phyloP scores from a whole-genome alignment of 1,284 basidiomycete genomes.

The Mycena citricolor region DNA sequence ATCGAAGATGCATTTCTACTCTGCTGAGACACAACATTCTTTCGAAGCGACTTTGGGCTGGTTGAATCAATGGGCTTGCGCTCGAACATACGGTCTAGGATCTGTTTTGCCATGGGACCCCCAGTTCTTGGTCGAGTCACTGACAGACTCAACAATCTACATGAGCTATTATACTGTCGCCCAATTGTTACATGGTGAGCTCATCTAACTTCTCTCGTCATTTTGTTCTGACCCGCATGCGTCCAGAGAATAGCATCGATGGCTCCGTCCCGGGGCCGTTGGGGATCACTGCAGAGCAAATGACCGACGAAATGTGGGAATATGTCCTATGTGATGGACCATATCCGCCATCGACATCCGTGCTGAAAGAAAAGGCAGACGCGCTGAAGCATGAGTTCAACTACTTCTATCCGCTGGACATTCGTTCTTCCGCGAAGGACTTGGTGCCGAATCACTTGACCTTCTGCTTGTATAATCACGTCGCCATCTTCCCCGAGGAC shows the following conservation, averaged over 20 bases:
- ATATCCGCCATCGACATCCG: constrained; percentile 67
- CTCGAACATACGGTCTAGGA: constrained; percentile 94
- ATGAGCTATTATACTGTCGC: constrained; percentile 98
- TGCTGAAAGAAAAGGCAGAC: constrained; percentile 80
- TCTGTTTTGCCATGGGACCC: constrained; percentile 97
- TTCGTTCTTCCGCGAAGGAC: constrained; percentile 99
- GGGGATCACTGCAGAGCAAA: constrained; percentile 85
- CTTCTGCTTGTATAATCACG: constrained; percentile 93
- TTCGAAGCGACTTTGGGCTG: constrained; percentile 94
- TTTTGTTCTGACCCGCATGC: constrained; percentile 1
- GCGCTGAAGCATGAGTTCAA: constrained; percentile 88
- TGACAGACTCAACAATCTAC: constrained; percentile 98
- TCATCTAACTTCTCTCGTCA: constrained; percentile 1
- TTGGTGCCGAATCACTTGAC: constrained; percentile 96
- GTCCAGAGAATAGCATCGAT: constrained; percentile 66
- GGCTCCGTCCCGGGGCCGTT: constrained; percentile 82
- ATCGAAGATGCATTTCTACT: constrained; percentile 91
- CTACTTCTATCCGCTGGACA: constrained; percentile 99
- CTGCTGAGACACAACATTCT: constrained; percentile 84
- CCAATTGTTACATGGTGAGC: constrained; percentile 80
- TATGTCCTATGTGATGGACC: constrained; percentile 83
- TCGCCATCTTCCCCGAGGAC: constrained; percentile 91
- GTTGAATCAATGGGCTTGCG: constrained; percentile 99
- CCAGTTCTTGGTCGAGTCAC: constrained; percentile 93
- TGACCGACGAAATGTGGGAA: constrained; percentile 98